Base-by-base conservation (phyloP, 2,329 filamentous ascomycete species). In the Fusarium liriodendri region DNA sequence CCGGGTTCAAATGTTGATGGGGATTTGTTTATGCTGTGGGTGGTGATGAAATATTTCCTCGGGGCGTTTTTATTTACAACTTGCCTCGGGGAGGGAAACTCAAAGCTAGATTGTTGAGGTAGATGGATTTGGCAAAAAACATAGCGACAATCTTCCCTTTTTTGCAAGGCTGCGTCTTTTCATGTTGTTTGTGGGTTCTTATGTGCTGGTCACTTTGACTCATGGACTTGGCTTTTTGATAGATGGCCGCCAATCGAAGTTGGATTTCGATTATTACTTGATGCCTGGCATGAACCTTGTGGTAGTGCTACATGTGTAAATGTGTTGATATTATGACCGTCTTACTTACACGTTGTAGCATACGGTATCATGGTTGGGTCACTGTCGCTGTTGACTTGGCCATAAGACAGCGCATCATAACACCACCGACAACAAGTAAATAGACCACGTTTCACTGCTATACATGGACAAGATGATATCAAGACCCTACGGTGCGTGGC, bases 171-270 rank as follows among this genome's bases (percentile, higher is more conserved):
- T 38, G 45, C 47, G 62, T 37, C 50, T 61, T 60, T 65, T 40
- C 59, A 47, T 54, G 14, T 67, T 66, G 52, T 52, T 22, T 40
- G 25, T 64, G 55, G 62, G 59, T 54, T 67, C 59, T 52, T 18
- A 29, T 75, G 72, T 75, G 76, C 76, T 76, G 72, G 72, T 60
- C 76, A 78, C 76, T 50, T 74, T 67, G 47, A 67, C 62, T 62
- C 45, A 55, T 70, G 42, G 32, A 38, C 50, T 45, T 27, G 62
- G 50, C 38, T 70, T 64, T 38, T 75, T 67, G 55, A 73, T 73
- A 74, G 62, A 75, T 75, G 69, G 62, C 42, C 40, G 37, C 45
- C 62, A 74, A 74, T 35, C 52, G 40, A 57, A 35, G 40, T 64
- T 33, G 25, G 45, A 29, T 52, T 32, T 52, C 27, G 47, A 52